These are phyloP conservation scores for Boechera stricta DNA, from an alignment of 345 rosid species.

Conservation along the genomic window DNA sequence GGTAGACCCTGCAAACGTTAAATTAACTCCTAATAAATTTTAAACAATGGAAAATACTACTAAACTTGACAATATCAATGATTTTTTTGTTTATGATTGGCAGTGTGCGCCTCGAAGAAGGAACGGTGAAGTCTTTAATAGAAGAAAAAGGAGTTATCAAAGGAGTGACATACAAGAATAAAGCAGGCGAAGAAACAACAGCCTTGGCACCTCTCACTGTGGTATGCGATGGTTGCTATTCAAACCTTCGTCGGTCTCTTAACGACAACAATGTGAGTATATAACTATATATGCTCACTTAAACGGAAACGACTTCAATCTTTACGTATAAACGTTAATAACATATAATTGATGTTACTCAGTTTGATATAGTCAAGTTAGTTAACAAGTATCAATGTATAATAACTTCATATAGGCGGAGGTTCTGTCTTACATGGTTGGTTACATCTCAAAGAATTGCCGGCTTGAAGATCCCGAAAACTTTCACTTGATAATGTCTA, in stretches of 20 bases:
- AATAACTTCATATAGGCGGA: constrained; percentile 50
- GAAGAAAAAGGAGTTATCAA: constrained; percentile 57
- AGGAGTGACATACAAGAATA: constrained; percentile 54
- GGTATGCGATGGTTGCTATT: constrained; percentile 62
- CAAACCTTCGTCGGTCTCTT: constrained; percentile 57
- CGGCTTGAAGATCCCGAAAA: constrained; percentile 49
- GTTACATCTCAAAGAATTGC: constrained; percentile 54
- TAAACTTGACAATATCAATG: background rate
- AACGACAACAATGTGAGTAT: constrained; percentile 50
- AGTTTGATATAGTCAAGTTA: background rate
- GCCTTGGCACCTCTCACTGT: constrained; percentile 60
- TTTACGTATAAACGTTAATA: background rate
- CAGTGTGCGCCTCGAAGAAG: constrained; percentile 58
- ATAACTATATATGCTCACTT: background rate
- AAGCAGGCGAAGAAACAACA: constrained; percentile 45
- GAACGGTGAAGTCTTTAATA: constrained; percentile 54
- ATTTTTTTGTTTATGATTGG: background rate
- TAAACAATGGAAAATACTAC: too few species aligned
- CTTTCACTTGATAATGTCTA: constrained; percentile 51
- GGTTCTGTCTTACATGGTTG: constrained; percentile 51
- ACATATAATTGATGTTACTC: background rate
- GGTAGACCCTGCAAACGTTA: background rate
- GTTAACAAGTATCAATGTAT: background rate
- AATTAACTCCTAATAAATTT: too few species aligned
- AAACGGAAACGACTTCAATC: background rate